These are phyloP conservation scores for Euryodendron excelsum DNA, from an alignment of 148 eudicot species.

Conservation along the genomic window DNA sequence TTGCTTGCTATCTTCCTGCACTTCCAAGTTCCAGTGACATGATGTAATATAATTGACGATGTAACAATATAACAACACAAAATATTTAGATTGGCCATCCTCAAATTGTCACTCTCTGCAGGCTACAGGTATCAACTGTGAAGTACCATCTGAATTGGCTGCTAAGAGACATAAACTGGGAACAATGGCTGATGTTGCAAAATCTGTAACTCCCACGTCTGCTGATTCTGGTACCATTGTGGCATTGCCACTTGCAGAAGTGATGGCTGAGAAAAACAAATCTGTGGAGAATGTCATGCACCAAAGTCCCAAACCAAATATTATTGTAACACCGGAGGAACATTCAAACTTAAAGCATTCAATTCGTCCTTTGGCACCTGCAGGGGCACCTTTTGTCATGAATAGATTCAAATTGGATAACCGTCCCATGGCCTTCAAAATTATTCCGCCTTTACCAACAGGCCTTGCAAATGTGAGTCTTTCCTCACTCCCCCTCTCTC, in stretches of 20 bases:
- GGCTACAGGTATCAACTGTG: constrained; percentile 62
- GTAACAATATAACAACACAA: not conserved
- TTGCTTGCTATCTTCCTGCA: not conserved
- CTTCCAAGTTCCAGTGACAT: not conserved
- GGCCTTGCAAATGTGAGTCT: constrained; percentile 70
- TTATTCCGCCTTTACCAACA: constrained; percentile 64
- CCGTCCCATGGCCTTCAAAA: constrained; percentile 70
- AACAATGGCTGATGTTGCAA: constrained; percentile 29
- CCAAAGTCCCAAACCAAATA: constrained; percentile 26
- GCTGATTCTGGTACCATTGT: constrained; percentile 31
- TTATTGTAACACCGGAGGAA: constrained; percentile 33
- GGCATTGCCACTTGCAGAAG: constrained; percentile 38
- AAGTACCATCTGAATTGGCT: constrained; percentile 44
- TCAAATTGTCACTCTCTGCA: constrained; percentile 35
- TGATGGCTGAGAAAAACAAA: constrained; percentile 28
- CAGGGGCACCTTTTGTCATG: constrained; percentile 43
- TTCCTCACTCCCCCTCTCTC: not conserved
- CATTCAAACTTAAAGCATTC: constrained; percentile 46
- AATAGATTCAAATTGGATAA: constrained; percentile 85
- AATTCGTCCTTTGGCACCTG: constrained; percentile 49
- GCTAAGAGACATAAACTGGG: constrained; percentile 54
- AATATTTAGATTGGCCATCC: not conserved
- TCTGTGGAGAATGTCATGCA: constrained; percentile 33
- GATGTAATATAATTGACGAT: not conserved
- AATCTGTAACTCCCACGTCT: constrained; percentile 36